phyloP scores from a whole-genome alignment of 371 early-diverging fungal genomes.

The Syncephalastrum contaminatum region DNA sequence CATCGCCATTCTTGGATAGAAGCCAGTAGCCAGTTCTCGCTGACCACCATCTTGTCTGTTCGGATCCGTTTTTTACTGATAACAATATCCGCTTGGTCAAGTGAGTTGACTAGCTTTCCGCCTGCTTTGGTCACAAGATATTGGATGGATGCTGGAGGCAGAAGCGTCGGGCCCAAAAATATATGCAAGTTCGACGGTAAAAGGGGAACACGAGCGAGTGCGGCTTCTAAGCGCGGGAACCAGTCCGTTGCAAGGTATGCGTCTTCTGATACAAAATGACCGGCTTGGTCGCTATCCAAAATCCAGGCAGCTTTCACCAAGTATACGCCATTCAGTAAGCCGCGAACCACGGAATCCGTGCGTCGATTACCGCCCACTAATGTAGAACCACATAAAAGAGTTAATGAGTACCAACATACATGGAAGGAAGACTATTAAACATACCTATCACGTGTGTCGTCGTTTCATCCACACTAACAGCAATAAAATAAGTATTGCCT shows the following conservation, averaged over 20 bases:
- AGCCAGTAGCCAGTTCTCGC: constrained; percentile 14
- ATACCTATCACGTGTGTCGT: constrained; percentile 21
- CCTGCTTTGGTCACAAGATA: constrained; percentile 9
- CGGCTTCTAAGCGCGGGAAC: constrained; percentile 8
- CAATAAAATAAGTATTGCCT: too few relatives aligned
- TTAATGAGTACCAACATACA: background rate
- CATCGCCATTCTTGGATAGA: constrained; percentile 19
- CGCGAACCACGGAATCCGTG: constrained; percentile 12
- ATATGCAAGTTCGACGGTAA: constrained; percentile 17
- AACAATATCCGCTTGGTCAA: constrained; percentile 11
- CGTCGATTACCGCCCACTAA: constrained; percentile 15
- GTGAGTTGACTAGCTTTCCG: constrained; percentile 5
- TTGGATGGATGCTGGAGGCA: constrained; percentile 1
- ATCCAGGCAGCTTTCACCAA: constrained; percentile 13
- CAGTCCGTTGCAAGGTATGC: constrained; percentile 9
- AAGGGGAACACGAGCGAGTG: constrained; percentile 3
- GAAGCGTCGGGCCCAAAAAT: constrained; percentile 4
- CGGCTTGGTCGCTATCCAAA: constrained; percentile 10
- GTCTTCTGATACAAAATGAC: constrained; percentile 9
- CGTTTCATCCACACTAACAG: constrained; percentile 16
- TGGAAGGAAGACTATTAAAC: background rate
- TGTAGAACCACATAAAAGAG: background rate
- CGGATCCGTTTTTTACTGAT: constrained; percentile 10
- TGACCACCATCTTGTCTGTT: constrained; percentile 7
- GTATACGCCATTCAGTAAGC: constrained; percentile 9